Evolutionary conservation across 805 yeast species (phyloP).

Genomic region (Wickerhamomyces subpelliculosus): DNA sequence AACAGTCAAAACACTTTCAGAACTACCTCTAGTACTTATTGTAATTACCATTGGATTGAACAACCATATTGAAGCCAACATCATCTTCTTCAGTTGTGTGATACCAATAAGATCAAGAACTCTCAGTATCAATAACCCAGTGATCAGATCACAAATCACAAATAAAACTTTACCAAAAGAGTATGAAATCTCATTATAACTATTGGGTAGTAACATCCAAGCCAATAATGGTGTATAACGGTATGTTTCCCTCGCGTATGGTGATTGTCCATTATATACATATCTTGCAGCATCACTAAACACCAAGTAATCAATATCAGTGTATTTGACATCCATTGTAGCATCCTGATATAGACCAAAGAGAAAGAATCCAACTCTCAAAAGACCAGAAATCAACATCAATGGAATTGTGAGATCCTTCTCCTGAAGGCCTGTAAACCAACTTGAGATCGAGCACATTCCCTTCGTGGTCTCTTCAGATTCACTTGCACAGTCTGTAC

Average conservation of each 20-base stretch:
- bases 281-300: conserved; percentile 87
- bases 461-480: too few species aligned
- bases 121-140: conserved; percentile 58
- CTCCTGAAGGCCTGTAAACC: too few species aligned
- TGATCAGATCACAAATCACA: conserved; percentile 68
- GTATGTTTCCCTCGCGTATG: conserved; percentile 82
- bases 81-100: conserved; percentile 27
- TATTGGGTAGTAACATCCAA: conserved; percentile 74
- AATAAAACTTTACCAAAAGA: conserved; percentile 78
- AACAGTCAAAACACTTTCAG: conserved; percentile 83
- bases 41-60: conserved; percentile 93
- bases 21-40: conserved; percentile 87
- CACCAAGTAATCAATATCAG: conserved; percentile 91
- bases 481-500: too few species aligned
- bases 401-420: conserved; percentile 1
- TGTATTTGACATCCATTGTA: conserved; percentile 71
- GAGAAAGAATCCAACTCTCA: conserved; percentile 57
- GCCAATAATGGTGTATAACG: conserved; percentile 89
- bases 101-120: conserved; percentile 26
- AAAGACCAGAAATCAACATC: conserved; percentile 16
- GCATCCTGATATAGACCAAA: conserved; percentile 88
- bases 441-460: too few species aligned
- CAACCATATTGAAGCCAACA: conserved; percentile 66
- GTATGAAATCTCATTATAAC: conserved; percentile 32
- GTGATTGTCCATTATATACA: conserved; percentile 51